Evolutionary conservation across 768 basidiomycete genomes (phyloP).

Genomic region (Mycena chlorophos): DNA sequence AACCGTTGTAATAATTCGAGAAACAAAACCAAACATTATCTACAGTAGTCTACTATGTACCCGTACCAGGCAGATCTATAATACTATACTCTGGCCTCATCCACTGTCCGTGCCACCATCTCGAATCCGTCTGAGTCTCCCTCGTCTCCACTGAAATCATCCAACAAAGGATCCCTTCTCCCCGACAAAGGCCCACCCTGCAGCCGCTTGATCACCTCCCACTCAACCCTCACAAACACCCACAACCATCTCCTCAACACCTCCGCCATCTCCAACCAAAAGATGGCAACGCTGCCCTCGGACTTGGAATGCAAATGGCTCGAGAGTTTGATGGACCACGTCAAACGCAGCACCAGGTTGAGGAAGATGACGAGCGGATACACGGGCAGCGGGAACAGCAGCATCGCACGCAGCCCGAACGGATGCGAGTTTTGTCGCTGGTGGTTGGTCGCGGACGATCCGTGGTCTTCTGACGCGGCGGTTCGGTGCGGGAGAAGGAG

Average conservation of each 20-base stretch:
- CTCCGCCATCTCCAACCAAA: slow-evolving; percentile 90
- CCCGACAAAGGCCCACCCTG: slow-evolving; percentile 35
- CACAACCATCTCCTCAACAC: slow-evolving; percentile 93
- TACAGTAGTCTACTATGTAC: no score
- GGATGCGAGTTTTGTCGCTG: slow-evolving; percentile 47
- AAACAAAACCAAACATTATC: no score
- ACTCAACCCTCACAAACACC: slow-evolving; percentile 96
- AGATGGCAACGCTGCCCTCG: slow-evolving; percentile 81
- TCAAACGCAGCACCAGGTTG: slow-evolving; percentile 87
- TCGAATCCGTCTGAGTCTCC: slow-evolving; percentile 35
- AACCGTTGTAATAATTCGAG: no score
- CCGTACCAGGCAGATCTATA: slow-evolving; percentile 1
- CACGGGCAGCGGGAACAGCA: slow-evolving; percentile 77
- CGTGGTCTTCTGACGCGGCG: slow-evolving; percentile 23
- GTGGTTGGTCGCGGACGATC: slow-evolving; percentile 20
- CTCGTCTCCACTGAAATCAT: slow-evolving; percentile 34
- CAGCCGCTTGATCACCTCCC: slow-evolving; percentile 79
- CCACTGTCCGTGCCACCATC: slow-evolving; percentile 38
- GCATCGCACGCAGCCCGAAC: slow-evolving; percentile 69
- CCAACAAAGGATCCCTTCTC: slow-evolving; percentile 21
- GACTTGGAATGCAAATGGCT: slow-evolving; percentile 77
- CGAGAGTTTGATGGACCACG: slow-evolving; percentile 91
- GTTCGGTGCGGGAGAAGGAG: slow-evolving; percentile 46
- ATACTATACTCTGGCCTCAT: slow-evolving; percentile 19
- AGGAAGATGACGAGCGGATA: slow-evolving; percentile 83